A percentile compares a stretch with the other conserved stretches of the same genome.
Evolutionary conservation across 23 red algal genomes (phyloP).

Genomic region (Rhodosorus marinus): DNA sequence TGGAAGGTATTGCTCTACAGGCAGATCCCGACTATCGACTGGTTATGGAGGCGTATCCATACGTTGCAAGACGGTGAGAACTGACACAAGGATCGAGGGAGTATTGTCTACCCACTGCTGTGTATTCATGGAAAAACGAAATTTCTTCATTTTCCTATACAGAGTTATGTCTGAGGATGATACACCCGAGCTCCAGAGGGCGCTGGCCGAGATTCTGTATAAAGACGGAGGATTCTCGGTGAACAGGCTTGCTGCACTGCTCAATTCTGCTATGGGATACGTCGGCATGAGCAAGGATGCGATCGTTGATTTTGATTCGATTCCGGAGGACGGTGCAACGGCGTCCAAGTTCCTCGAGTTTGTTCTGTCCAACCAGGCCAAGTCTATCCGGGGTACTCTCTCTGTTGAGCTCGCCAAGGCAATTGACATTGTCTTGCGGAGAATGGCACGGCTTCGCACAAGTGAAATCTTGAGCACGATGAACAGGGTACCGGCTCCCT

Average conservation of each 20-base stretch:
- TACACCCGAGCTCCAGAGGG: background rate
- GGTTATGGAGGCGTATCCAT: conserved; percentile 15
- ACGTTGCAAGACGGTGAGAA: conserved; percentile 11
- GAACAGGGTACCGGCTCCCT: background rate
- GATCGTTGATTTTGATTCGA: background rate
- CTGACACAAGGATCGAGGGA: background rate
- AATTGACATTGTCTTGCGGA: background rate
- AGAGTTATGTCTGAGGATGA: no score
- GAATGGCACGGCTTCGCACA: background rate
- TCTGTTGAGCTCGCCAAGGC: background rate
- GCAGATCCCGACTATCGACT: conserved; percentile 21
- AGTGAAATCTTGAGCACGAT: background rate
- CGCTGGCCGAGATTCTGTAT: background rate
- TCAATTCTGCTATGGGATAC: background rate
- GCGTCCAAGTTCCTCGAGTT: background rate
- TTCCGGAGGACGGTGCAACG: background rate
- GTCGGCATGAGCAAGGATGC: background rate
- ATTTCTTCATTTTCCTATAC: no score
- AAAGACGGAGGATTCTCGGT: background rate
- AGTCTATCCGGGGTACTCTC: background rate
- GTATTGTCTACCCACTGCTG: no score
- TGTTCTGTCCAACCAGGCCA: background rate
- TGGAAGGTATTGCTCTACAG: conserved; percentile 29
- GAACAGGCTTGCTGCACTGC: background rate
- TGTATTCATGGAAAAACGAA: no score